A percentile compares a stretch with the other conserved stretches of the same genome.
Evolutionary conservation across 495 filamentous ascomycete species (phyloP).

Genomic region (Neurospora sp.): DNA sequence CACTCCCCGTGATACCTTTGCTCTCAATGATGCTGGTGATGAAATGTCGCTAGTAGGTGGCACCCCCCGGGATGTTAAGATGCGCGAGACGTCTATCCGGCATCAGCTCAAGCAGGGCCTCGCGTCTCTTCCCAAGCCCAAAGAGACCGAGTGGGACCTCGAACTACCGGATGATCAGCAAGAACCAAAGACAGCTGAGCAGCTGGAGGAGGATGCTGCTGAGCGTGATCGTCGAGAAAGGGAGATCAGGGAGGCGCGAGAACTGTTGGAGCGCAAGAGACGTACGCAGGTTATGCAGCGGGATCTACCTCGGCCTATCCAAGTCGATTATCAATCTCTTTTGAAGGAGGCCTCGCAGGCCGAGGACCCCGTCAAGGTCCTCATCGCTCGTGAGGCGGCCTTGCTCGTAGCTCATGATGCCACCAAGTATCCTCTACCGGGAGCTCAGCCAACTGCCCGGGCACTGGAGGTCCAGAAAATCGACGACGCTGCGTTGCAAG

Average conservation of each 20-base stretch:
- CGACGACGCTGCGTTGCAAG: conserved; percentile 59
- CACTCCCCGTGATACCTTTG: conserved; percentile 83
- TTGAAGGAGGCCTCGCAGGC: conserved; percentile 44
- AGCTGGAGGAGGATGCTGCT: conserved; percentile 73
- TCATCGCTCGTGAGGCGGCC: conserved; percentile 67
- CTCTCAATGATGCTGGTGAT: conserved; percentile 62
- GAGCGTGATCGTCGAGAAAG: conserved; percentile 65
- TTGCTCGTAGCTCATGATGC: conserved; percentile 75
- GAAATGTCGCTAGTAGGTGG: conserved; percentile 59
- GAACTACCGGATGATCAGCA: conserved; percentile 79
- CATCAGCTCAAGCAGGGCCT: conserved; percentile 64
- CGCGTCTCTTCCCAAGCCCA: conserved; percentile 80
- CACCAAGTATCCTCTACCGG: conserved; percentile 57
- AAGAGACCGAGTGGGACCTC: conserved; percentile 81
- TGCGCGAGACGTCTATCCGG: conserved; percentile 60
- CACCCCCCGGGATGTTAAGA: conserved; percentile 68
- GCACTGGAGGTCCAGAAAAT: conserved; percentile 51
- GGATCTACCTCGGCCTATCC: conserved; percentile 65
- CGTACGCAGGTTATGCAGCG: conserved; percentile 85
- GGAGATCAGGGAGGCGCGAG: conserved; percentile 57
- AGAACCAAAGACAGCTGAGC: conserved; percentile 43
- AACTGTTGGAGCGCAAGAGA: conserved; percentile 66
- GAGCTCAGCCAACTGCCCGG: conserved; percentile 51
- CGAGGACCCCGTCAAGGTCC: conserved; percentile 29
- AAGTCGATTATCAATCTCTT: conserved; percentile 60